These are phyloP conservation scores for Amanita pseudoporphyria DNA, from an alignment of 768 basidiomycete genomes.

Conservation along the genomic window DNA sequence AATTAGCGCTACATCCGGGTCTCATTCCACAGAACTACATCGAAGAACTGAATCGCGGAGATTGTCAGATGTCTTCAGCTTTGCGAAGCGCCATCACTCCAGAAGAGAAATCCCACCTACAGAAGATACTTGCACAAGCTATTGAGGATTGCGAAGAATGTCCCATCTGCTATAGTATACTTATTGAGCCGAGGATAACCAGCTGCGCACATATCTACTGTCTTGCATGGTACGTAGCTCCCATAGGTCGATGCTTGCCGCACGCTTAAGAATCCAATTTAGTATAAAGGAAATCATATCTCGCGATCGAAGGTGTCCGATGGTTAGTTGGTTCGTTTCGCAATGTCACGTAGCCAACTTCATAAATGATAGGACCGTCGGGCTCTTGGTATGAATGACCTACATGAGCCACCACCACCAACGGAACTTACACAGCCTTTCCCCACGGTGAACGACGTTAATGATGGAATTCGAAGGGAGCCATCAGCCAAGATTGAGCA, in stretches of 20 bases:
- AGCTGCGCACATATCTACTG: constrained; percentile 69
- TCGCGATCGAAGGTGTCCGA: constrained; percentile 72
- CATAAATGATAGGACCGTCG: constrained; percentile 55
- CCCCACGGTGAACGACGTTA: constrained; percentile 29
- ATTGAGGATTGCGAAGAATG: constrained; percentile 83
- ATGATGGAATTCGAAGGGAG: constrained; percentile 31
- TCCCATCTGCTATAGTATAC: constrained; percentile 57
- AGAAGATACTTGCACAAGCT: constrained; percentile 46
- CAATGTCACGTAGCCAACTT: not conserved
- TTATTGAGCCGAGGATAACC: constrained; percentile 64
- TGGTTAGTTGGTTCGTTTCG: constrained; percentile 34
- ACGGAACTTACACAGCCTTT: constrained; percentile 61
- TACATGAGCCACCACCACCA: constrained; percentile 55
- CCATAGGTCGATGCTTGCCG: not conserved
- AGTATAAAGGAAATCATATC: constrained; percentile 64
- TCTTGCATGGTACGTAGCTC: constrained; percentile 43
- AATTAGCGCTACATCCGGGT: constrained; percentile 71
- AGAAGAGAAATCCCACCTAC: constrained; percentile 46
- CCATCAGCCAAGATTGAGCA: constrained; percentile 86
- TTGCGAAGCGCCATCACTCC: constrained; percentile 34
- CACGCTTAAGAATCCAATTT: not conserved
- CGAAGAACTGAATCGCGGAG: constrained; percentile 35
- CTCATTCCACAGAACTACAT: constrained; percentile 66
- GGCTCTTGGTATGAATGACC: constrained; percentile 37
- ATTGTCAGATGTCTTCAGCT: not conserved